Percentiles rank a stretch among this genome's conserved stretches.
phyloP scores from a whole-genome alignment of 2,329 filamentous ascomycete genomes.

The Sporothrix euskadiensis region DNA sequence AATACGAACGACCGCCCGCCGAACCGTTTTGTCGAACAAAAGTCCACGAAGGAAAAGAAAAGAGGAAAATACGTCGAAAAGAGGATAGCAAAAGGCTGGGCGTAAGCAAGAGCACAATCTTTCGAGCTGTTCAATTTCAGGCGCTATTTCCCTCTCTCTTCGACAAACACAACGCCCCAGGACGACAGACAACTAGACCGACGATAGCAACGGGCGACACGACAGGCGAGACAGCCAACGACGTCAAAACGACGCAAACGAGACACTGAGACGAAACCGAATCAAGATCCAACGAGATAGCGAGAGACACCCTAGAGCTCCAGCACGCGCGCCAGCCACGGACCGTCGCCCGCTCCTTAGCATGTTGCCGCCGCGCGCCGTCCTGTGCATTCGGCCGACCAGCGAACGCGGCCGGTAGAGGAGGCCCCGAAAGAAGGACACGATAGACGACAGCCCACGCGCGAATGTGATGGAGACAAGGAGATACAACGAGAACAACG shows the following conservation, averaged over 20 bases:
- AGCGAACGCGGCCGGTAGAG: constrained; percentile 18
- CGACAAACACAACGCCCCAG: not conserved
- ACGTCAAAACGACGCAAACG: not conserved
- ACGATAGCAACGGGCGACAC: not conserved
- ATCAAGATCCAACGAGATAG: not conserved
- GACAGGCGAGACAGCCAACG: not conserved
- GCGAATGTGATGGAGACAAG: not conserved
- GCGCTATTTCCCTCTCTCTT: not conserved
- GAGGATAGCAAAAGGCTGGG: constrained; percentile 13
- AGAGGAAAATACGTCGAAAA: not conserved
- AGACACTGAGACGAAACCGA: not conserved
- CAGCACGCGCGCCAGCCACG: not conserved
- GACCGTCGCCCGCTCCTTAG: constrained; percentile 2
- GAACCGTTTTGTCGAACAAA: not conserved
- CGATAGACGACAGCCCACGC: not conserved
- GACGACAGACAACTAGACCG: not conserved
- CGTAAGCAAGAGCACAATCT: constrained; percentile 5
- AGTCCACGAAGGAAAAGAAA: not conserved
- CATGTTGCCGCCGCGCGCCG: constrained; percentile 24
- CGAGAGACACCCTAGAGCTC: not conserved
- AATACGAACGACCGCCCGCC: not conserved
- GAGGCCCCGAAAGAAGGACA: not conserved
- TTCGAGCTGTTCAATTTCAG: not conserved
- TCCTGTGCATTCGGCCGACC: constrained; percentile 14
- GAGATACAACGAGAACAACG: not conserved